Conservation (phyloP, 495 filamentous ascomycete genomes). For the Neurospora sp. region DNA sequence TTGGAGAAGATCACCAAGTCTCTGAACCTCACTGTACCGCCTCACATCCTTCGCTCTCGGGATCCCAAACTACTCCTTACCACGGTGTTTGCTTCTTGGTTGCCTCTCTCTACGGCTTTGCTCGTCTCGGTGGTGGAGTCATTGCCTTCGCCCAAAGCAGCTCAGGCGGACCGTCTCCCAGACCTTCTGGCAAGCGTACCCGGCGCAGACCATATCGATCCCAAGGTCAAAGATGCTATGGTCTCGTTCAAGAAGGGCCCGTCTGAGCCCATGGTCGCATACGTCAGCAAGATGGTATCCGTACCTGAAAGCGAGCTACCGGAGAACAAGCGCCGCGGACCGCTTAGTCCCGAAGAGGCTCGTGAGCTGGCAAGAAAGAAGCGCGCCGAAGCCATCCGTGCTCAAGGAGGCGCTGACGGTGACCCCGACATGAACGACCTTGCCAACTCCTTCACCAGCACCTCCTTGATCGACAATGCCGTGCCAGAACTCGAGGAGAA, state of each 20-base stretch:
- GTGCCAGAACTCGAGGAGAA: constrained; percentile 45
- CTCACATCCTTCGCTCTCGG: constrained; percentile 73
- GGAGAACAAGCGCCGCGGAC: constrained; percentile 64
- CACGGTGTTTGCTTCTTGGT: constrained; percentile 78
- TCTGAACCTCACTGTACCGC: constrained; percentile 68
- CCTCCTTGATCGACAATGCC: constrained; percentile 35
- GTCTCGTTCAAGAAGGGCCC: constrained; percentile 58
- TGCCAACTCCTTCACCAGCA: constrained; percentile 21
- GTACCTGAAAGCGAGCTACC: constrained; percentile 84
- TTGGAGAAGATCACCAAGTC: constrained; percentile 94
- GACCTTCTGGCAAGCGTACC: constrained; percentile 73
- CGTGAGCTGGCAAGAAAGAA: constrained; percentile 79
- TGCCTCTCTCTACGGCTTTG: constrained; percentile 86
- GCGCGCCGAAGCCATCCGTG: constrained; percentile 71
- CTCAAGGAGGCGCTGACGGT: constrained; percentile 40
- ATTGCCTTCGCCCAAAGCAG: constrained; percentile 73
- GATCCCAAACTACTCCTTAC: constrained; percentile 78
- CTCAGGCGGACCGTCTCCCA: constrained; percentile 75
- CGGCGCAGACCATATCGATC: constrained; percentile 57
- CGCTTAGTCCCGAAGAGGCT: constrained; percentile 80
- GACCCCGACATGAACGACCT: constrained; percentile 20
- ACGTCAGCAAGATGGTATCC: constrained; percentile 97
- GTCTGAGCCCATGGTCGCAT: constrained; percentile 77
- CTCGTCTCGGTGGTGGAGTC: constrained; percentile 90
- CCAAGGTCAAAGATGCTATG: constrained; percentile 65